These are phyloP conservation scores for Cucurbita moschata DNA, from an alignment of 306 rosid genomes.

Conservation along the genomic window DNA sequence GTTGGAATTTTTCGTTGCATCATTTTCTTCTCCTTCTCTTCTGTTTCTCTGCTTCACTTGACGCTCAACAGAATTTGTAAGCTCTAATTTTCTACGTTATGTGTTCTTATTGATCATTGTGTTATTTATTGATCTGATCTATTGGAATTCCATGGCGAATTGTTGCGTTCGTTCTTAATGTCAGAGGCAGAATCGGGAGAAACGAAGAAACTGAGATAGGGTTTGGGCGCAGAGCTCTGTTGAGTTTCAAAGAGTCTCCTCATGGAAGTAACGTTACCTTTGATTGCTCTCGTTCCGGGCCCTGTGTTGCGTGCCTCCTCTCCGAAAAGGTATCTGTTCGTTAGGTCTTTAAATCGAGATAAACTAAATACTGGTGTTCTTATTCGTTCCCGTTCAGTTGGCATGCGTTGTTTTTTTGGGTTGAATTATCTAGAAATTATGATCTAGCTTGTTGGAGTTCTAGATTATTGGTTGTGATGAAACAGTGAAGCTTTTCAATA, in stretches of 20 bases:
- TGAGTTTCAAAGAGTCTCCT: conserved; percentile 58
- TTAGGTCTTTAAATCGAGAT: background rate
- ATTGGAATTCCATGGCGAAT: background rate
- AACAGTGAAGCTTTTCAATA: background rate
- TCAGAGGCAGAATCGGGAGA: conserved; percentile 17
- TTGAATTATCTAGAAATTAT: background rate
- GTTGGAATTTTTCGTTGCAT: conserved; percentile 17
- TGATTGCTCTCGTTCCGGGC: conserved; percentile 88
- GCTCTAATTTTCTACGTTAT: background rate
- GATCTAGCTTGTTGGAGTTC: background rate
- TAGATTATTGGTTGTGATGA: background rate
- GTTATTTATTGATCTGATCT: background rate
- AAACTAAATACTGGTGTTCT: background rate
- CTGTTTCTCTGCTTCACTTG: conserved; percentile 17
- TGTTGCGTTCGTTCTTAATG: background rate
- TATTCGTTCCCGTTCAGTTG: background rate
- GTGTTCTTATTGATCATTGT: background rate
- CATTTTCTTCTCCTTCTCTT: conserved; percentile 19
- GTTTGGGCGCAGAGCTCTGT: conserved; percentile 41
- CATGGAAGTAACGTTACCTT: conserved; percentile 54
- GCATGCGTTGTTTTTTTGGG: background rate
- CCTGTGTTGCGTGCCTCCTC: conserved; percentile 76
- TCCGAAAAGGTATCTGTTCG: conserved; percentile 53
- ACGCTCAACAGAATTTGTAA: conserved; percentile 35
- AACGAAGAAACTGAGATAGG: conserved; percentile 20